phyloP scores from a whole-genome alignment of 805 yeast genomes.

The Candida gorgasii region DNA sequence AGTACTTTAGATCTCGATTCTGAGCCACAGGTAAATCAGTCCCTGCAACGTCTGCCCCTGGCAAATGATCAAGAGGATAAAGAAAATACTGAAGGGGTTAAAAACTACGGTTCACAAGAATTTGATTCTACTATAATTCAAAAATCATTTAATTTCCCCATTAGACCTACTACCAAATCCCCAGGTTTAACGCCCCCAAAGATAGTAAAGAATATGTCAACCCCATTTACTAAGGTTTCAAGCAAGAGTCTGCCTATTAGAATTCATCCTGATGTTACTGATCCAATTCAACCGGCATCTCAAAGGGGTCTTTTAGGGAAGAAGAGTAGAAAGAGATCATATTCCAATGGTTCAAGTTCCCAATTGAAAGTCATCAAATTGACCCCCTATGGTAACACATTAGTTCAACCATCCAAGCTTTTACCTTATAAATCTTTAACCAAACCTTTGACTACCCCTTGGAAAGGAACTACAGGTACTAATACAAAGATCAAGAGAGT shows the following conservation, averaged over 20 bases:
- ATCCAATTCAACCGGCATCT: background rate
- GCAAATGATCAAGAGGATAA: too few species aligned
- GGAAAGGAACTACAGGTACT: background rate
- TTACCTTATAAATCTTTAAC: background rate
- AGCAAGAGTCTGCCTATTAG: conserved; percentile 3
- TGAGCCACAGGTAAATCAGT: background rate
- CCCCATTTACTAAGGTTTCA: too few species aligned
- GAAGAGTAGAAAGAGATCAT: background rate
- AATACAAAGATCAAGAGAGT: background rate
- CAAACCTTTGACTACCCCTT: background rate
- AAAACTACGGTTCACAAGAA: background rate
- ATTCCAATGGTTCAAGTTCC: background rate
- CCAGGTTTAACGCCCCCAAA: background rate
- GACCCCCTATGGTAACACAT: background rate
- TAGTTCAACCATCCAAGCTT: background rate
- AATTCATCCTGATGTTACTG: background rate
- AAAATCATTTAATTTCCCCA: conserved; percentile 7
- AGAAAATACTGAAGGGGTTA: background rate
- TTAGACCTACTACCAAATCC: background rate
- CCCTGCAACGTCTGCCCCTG: too few species aligned
- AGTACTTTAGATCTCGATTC: conserved; percentile 1
- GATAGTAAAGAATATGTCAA: too few species aligned
- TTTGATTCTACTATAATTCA: conserved; percentile 14
- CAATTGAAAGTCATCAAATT: too few species aligned
- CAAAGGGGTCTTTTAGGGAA: background rate